Evolutionary conservation across 208 protist species (phyloP).

Genomic region (Plasmodiophora brassicae): DNA sequence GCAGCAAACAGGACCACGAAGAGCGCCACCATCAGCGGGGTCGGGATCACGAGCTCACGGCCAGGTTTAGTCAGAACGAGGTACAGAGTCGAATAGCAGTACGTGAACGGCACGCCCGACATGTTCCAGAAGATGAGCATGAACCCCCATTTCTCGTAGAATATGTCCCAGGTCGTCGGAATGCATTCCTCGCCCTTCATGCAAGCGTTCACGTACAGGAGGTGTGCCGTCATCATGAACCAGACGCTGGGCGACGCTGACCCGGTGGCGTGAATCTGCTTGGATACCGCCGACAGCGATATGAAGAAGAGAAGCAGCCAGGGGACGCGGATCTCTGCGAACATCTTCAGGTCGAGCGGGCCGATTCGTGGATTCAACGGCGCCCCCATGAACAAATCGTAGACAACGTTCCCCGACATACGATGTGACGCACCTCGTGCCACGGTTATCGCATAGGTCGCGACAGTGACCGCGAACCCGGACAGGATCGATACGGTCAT

Average conservation of each 20-base stretch:
- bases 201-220: conserved; percentile 83
- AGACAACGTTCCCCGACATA: conserved; percentile 78
- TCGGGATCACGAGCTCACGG: not conserved
- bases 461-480: conserved; percentile 70
- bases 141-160: conserved; percentile 85
- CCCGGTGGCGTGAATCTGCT: too few relatives aligned
- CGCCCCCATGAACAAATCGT: conserved; percentile 90
- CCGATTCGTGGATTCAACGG: conserved; percentile 65
- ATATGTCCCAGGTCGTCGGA: conserved; percentile 86
- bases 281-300: conserved; percentile 64
- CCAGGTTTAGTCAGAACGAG: not conserved
- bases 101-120: conserved; percentile 82
- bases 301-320: conserved; percentile 86
- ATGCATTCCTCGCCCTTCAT: conserved; percentile 83
- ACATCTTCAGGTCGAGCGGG: conserved; percentile 84
- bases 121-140: conserved; percentile 91
- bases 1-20: conserved; percentile 68
- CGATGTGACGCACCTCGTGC: conserved; percentile 59
- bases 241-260: not conserved
- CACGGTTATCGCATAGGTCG: conserved; percentile 68
- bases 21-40: conserved; percentile 33
- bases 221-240: conserved; percentile 83
- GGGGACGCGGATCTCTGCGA: conserved; percentile 74
- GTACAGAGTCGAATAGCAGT: conserved; percentile 59
- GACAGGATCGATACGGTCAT: conserved; percentile 70